Conservation (phyloP, 2,329 filamentous ascomycete genomes). For the Biscogniauxia marginata region DNA sequence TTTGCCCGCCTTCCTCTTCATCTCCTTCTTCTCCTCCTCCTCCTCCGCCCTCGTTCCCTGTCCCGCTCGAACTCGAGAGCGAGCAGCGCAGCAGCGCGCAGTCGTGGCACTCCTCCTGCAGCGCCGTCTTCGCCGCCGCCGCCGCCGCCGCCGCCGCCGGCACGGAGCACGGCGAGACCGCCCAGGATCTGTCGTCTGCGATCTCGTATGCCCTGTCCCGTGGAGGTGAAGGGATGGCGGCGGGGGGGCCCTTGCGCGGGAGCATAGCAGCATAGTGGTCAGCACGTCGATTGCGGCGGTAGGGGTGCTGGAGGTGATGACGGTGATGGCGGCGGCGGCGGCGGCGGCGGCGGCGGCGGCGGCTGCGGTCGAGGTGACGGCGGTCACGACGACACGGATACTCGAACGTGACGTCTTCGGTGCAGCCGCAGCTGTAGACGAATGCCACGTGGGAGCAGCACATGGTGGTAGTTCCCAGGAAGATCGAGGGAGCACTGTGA, state of each 20-base stretch:
- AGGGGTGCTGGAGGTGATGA: conserved; percentile 19
- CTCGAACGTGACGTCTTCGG: conserved; percentile 20
- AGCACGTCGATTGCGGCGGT: not conserved
- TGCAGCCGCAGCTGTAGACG: conserved; percentile 27
- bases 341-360: not conserved
- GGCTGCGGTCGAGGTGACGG: not conserved
- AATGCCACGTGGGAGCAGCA: conserved; percentile 25
- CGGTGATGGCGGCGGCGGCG: conserved; percentile 6
- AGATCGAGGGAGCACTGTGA: no score
- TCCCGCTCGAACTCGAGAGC: not conserved
- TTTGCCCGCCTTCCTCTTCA: not conserved
- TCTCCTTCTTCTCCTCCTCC: not conserved
- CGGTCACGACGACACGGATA: conserved; percentile 11
- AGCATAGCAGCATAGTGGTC: no score
- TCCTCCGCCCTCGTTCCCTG: not conserved
- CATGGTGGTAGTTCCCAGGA: conserved; percentile 17
- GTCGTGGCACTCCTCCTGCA: conserved; percentile 25
- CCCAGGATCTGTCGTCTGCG: not conserved
- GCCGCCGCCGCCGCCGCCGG: no score
- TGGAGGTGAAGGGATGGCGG: not conserved
- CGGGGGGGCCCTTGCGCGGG: no score
- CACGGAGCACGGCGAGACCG: no score
- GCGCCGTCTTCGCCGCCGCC: not conserved
- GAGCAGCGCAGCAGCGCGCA: conserved; percentile 12
- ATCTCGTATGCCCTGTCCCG: not conserved